Percentiles rank a stretch among this genome's conserved stretches.
Conservation (phyloP, 495 filamentous ascomycete genomes). For the Xylaria cubensis region DNA sequence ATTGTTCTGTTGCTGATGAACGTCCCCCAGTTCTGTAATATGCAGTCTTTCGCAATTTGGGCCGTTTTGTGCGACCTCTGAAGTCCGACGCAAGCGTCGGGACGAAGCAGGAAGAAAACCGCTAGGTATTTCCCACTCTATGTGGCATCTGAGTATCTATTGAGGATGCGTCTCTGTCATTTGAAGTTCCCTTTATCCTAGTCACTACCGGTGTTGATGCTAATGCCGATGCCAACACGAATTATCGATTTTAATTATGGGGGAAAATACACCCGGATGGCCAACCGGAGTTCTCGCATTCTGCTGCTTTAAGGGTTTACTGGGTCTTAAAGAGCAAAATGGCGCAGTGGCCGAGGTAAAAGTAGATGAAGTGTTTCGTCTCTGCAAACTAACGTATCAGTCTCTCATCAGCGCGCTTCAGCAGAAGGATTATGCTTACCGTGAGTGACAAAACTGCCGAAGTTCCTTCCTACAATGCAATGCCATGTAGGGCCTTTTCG, state of each 20-base stretch:
- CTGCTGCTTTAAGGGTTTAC: slow-evolving; percentile 51
- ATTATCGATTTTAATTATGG: neutral
- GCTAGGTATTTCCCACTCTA: slow-evolving; percentile 1
- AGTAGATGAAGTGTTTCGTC: slow-evolving; percentile 99
- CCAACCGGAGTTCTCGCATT: neutral
- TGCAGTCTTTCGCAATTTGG: neutral
- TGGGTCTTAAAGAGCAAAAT: slow-evolving; percentile 99
- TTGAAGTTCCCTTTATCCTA: slow-evolving; percentile 3
- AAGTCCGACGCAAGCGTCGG: neutral
- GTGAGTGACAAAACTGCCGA: slow-evolving; percentile 98
- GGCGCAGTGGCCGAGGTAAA: slow-evolving; percentile 98
- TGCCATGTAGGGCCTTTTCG: slow-evolving; percentile 97
- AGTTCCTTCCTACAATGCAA: slow-evolving; percentile 98
- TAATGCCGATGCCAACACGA: neutral
- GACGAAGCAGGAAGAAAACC: neutral
- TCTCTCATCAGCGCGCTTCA: neutral
- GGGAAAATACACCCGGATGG: slow-evolving; percentile 8
- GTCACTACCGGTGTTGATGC: slow-evolving; percentile 5
- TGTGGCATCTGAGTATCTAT: slow-evolving; percentile 10
- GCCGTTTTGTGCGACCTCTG: neutral
- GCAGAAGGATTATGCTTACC: slow-evolving; percentile 60
- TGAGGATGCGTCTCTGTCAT: neutral
- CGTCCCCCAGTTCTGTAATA: neutral
- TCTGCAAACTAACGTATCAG: slow-evolving; percentile 60
- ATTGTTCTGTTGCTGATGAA: slow-evolving; percentile 15